Evolutionary conservation across 2,329 filamentous ascomycete genomes (phyloP), one percentile per base, ranked within the genome.

Genomic region (Cyanodermella asteris): DNA sequence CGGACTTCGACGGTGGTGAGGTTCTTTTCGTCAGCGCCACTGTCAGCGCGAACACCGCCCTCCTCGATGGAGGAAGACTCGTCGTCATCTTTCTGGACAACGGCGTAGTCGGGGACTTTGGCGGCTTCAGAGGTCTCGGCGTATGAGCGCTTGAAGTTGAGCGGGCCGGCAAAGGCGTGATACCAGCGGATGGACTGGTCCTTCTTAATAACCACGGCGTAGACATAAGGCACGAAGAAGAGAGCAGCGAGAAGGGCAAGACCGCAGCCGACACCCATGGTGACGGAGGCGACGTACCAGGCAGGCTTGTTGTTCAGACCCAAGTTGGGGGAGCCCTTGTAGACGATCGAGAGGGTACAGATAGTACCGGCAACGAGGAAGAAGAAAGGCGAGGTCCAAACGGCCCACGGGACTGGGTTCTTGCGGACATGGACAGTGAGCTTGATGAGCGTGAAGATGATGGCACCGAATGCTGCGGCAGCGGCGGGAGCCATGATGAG

Each of bases 271-370:
- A 55, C 57, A 20, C 72, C 71, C 31, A 78, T 40, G 11, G 67
- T 70, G 31, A 78, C 71, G 9, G 61, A 50, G 7, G 59, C 70
- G 31, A 80, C 64, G 40, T 64, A 80, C 60, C 62, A 69, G 6
- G 47, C 46, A 2, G 73, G 69, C 55, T 71, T 73, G 49, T 71
- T 64, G 51, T 51, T 56, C 15, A 77, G 53, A 13, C 60, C 59
- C 16, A 76, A 59, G 30, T 56, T 68, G 13, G 74, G 72, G 7
- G 73, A 77, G 16, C 74, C 74, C 59, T 81, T 80, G 61, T 77
- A 80, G 36, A 81, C 73, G 38, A 82, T 68, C 21, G 71, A 77
- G 5, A 82, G 57, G 0, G 73, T 74, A 51, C 72, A 77, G 39
- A 81, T 51, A 30, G 71, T 76, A 28, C 59, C 71, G 28, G 74